Evolutionary conservation across 108 stramenopile species (phyloP).

Genomic region (Ochromonas danica): DNA sequence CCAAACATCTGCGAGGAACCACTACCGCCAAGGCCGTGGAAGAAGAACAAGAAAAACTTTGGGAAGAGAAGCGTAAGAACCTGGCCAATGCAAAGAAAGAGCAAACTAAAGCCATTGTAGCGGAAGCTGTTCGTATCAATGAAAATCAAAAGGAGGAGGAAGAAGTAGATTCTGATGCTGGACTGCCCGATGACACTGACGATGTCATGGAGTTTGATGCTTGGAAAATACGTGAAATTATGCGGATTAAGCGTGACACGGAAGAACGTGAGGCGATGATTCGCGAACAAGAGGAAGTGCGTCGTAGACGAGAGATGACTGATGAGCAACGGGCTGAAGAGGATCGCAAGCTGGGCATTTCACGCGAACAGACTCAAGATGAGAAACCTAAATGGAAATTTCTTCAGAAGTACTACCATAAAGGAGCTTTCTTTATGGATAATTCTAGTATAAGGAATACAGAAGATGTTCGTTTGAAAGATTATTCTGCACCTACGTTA

Average conservation of each 20-base stretch:
- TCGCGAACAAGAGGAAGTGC: conserved; percentile 63
- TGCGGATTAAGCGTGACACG: conserved; percentile 56
- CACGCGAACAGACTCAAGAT: neutral
- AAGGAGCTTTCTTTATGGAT: conserved; percentile 98
- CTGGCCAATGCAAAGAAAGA: neutral
- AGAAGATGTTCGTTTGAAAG: conserved; percentile 79
- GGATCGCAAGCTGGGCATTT: conserved; percentile 61
- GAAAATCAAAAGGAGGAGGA: conserved; percentile 40
- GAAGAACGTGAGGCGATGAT: conserved; percentile 58
- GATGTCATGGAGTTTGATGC: conserved; percentile 46
- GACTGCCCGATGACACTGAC: conserved; percentile 56
- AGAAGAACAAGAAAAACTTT: conserved; percentile 23
- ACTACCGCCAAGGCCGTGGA: conserved; percentile 40
- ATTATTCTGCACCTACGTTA: conserved; percentile 71
- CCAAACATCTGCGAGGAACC: conserved; percentile 13
- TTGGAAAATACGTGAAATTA: conserved; percentile 59
- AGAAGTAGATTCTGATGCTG: conserved; percentile 47
- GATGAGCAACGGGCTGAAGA: conserved; percentile 80
- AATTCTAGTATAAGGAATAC: conserved; percentile 71
- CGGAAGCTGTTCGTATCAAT: conserved; percentile 39
- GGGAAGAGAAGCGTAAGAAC: neutral
- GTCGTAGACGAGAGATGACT: conserved; percentile 74
- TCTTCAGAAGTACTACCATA: conserved; percentile 89
- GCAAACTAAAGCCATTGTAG: conserved; percentile 4
- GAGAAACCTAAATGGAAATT: conserved; percentile 58